Conservation (phyloP, 2,329 filamentous ascomycete genomes). For the Sordariomycetes sp. region DNA sequence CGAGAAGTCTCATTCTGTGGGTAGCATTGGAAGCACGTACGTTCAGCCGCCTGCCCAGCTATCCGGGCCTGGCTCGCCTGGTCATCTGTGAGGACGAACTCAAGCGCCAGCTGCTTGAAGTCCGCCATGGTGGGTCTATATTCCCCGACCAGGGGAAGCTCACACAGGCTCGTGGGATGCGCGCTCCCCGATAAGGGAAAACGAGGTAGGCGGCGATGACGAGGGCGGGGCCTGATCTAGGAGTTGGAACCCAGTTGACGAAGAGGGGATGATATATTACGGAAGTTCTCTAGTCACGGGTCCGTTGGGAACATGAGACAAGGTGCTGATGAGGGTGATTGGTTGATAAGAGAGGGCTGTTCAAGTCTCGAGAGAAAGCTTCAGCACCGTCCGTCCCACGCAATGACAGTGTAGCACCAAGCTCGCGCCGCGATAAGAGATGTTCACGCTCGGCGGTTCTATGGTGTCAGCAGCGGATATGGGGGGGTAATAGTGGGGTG, state of each 20-base stretch:
- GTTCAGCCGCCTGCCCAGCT: conserved; percentile 29
- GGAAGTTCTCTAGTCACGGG: too few relatives aligned
- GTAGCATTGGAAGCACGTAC: conserved; percentile 11
- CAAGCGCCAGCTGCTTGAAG: conserved; percentile 37
- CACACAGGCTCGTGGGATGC: neutral
- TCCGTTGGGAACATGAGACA: too few relatives aligned
- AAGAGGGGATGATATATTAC: neutral
- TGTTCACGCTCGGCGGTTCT: neutral
- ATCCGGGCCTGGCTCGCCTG: conserved; percentile 23
- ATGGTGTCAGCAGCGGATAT: neutral
- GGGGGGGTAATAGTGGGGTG: neutral
- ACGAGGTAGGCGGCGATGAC: too few relatives aligned
- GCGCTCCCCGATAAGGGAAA: neutral
- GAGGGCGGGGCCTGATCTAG: too few relatives aligned
- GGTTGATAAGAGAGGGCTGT: too few relatives aligned
- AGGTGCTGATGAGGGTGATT: too few relatives aligned
- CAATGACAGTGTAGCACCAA: neutral
- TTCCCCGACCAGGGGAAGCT: neutral
- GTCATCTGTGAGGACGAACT: conserved; percentile 39
- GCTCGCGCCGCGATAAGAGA: neutral
- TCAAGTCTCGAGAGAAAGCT: neutral
- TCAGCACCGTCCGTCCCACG: neutral
- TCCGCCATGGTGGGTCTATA: conserved; percentile 25
- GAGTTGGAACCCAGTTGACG: too few relatives aligned
- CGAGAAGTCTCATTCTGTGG: neutral